phyloP scores from a whole-genome alignment of 805 yeast species.

The Hanseniaspora valbyensis region DNA sequence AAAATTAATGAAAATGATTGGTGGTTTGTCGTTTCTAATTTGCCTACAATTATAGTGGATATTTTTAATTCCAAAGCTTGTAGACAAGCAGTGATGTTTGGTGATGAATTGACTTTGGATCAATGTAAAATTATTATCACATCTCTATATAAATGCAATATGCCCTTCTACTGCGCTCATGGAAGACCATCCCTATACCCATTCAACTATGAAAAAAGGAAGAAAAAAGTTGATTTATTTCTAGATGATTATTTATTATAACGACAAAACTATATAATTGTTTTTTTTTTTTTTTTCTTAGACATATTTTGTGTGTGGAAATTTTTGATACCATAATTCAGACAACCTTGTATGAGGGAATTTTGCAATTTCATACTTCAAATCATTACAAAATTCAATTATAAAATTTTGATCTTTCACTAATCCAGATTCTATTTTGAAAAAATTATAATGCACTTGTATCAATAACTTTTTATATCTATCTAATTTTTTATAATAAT shows the following conservation, averaged over 20 bases:
- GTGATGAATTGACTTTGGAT: slow-evolving; percentile 35
- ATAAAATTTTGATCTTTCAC: neutral
- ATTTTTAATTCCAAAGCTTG: slow-evolving; percentile 54
- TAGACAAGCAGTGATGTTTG: slow-evolving; percentile 60
- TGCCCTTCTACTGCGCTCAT: slow-evolving; percentile 77
- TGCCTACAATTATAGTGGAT: slow-evolving; percentile 45
- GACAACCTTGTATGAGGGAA: neutral
- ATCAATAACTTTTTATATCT: neutral
- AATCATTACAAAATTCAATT: neutral
- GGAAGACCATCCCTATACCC: slow-evolving; percentile 70
- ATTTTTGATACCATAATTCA: neutral
- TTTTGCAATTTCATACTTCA: neutral
- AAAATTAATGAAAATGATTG: slow-evolving; percentile 22
- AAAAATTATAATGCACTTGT: neutral
- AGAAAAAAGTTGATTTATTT: no score
- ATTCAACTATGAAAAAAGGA: slow-evolving; percentile 18
- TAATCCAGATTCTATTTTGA: neutral
- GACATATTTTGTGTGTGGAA: no score
- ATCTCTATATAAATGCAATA: slow-evolving; percentile 37
- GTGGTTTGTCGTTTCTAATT: slow-evolving; percentile 32
- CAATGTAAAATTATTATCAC: slow-evolving; percentile 39
- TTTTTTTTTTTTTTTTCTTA: no score
- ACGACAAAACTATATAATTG: no score
- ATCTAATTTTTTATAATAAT: neutral
- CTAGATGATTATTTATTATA: neutral